A percentile compares a stretch with the other conserved stretches of the same genome.
Conservation (phyloP, 257 asterid species). For the Rhazya stricta region DNA sequence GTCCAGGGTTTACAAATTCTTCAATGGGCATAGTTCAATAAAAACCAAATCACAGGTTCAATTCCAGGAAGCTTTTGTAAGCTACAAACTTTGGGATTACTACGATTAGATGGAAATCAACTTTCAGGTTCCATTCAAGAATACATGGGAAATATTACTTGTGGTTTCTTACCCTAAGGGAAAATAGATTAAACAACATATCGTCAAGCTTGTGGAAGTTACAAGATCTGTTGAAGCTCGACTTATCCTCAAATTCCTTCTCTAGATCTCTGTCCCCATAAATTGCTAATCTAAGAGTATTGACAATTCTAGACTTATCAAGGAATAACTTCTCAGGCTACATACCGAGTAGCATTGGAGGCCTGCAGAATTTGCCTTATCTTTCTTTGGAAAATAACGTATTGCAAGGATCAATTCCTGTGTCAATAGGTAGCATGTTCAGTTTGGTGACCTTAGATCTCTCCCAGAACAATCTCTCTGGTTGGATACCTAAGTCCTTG, state of each 20-base stretch:
- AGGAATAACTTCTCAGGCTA: conserved; percentile 27
- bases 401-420: conserved; percentile 32
- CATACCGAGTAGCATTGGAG: conserved; percentile 27
- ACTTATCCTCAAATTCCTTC: conserved; percentile 33
- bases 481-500: conserved; percentile 31
- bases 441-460: conserved; percentile 28
- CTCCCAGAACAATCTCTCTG: conserved; percentile 29
- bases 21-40: background rate
- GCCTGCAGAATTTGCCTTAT: conserved; percentile 13
- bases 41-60: background rate
- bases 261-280: conserved; percentile 23
- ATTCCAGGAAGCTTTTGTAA: background rate
- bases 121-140: no score
- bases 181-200: no score
- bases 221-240: conserved; percentile 22
- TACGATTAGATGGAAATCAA: no score
- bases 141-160: no score
- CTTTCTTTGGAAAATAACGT: conserved; percentile 30
- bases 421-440: conserved; percentile 14
- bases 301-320: conserved; percentile 24
- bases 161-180: no score
- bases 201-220: conserved; percentile 25
- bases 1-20: background rate
- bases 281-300: conserved; percentile 23
- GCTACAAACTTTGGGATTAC: background rate